phyloP scores from a whole-genome alignment of 495 filamentous ascomycete genomes.

The Aspergillus bridgeri region DNA sequence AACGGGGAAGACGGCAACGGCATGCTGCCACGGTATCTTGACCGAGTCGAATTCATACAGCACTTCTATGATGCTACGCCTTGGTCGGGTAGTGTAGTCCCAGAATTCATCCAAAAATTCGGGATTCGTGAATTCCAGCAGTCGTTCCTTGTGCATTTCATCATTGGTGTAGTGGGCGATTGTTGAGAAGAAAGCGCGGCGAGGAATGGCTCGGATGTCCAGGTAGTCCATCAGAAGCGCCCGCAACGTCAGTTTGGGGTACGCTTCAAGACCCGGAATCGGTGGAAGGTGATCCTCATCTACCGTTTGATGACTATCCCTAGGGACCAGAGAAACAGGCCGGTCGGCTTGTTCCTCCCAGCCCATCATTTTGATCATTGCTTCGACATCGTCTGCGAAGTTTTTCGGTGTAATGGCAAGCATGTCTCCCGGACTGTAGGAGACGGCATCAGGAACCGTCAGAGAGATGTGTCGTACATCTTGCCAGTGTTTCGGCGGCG shows the following conservation, averaged over 20 bases:
- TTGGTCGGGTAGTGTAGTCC: constrained; percentile 91
- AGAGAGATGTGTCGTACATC: constrained; percentile 81
- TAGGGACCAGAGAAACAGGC: constrained; percentile 49
- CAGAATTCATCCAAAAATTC: constrained; percentile 83
- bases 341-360: constrained; percentile 72
- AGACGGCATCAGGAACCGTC: constrained; percentile 38
- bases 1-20: constrained; percentile 65
- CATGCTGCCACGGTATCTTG: constrained; percentile 71
- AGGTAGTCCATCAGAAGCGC: constrained; percentile 74
- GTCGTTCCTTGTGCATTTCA: constrained; percentile 69
- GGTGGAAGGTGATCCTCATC: constrained; percentile 36
- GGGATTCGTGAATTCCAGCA: constrained; percentile 75
- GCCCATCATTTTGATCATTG: constrained; percentile 68
- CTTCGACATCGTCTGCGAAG: constrained; percentile 69
- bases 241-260: constrained; percentile 61
- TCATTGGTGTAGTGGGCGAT: constrained; percentile 72
- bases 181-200: constrained; percentile 75
- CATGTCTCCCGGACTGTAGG: constrained; percentile 68
- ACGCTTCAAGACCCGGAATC: constrained; percentile 39
- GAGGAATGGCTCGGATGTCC: constrained; percentile 85
- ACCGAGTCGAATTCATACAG: constrained; percentile 86
- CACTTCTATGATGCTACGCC: constrained; percentile 86
- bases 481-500: constrained; percentile 79
- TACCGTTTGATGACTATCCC: constrained; percentile 12
- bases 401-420: constrained; percentile 84